Conservation (phyloP, 768 basidiomycete genomes). For the Termitomyces sp. region DNA sequence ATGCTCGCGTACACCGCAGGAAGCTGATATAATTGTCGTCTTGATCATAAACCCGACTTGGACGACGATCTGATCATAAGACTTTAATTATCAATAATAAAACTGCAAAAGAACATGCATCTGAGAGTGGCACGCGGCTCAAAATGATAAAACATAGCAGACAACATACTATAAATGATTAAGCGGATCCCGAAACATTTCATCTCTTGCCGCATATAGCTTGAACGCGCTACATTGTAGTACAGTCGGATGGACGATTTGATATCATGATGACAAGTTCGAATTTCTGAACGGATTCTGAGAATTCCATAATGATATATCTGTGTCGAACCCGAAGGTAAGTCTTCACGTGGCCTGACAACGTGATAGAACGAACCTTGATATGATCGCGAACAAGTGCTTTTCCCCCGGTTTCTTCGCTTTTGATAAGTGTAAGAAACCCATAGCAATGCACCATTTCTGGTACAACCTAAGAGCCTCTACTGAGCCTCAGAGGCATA, state of each 20-base stretch:
- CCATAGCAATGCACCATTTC: background rate
- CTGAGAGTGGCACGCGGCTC: constrained; percentile 5
- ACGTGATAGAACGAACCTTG: background rate
- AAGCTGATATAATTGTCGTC: constrained; percentile 1
- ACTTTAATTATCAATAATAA: background rate
- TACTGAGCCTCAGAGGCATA: background rate
- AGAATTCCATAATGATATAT: background rate
- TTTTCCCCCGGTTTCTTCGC: background rate
- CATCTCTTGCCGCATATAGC: background rate
- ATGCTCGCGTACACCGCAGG: constrained; percentile 6
- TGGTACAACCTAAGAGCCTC: background rate
- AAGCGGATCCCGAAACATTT: background rate
- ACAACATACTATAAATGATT: background rate
- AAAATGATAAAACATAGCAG: background rate
- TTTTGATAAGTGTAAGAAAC: background rate
- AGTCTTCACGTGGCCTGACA: constrained; percentile 7
- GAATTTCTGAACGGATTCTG: background rate
- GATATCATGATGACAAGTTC: background rate
- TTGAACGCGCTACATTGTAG: background rate
- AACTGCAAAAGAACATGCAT: background rate
- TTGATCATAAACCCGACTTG: background rate
- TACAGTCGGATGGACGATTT: background rate
- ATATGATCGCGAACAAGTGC: background rate
- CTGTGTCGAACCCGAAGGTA: background rate
- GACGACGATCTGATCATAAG: constrained; percentile 10